Base-by-base conservation (phyloP, 2,329 filamentous ascomycete species). In the Fusarium duplospermum region DNA sequence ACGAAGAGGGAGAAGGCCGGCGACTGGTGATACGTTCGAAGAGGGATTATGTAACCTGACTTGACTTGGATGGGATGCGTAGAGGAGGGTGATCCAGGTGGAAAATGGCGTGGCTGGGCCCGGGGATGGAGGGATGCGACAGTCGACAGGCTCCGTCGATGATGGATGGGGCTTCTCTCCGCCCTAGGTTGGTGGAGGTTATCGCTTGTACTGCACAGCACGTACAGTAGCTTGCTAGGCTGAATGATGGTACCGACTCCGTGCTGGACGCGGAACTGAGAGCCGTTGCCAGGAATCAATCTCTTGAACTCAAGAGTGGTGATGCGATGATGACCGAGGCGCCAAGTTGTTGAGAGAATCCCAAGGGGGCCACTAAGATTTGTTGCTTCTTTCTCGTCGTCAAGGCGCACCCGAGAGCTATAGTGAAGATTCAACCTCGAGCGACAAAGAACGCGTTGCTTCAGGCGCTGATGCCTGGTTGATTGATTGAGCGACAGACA, bases 51-150 rank as follows among this genome's bases (percentile, higher is more conserved):
- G 77, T 79, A 79, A 79, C 77, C 75, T 61, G 62, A 33, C 31
- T 33, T 33, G 31, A n/a, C n/a, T 24, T 24, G 31, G 31, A 33
- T 33, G 31, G 13, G 69, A 42, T 72, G 67, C 60, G 67, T 67
- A 68, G 63, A 66, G 69, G 70, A 78, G 71, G 64, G 71, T 73
- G 71, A 72, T 71, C 61, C 64, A 64, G 69, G 72, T 60, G 72
- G 69, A 78, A 78, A 78, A 78, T 78, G 77, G 77, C 75, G 77
- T 77, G 77, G 77, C 75, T 78, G 76, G 76, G 76, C 67, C 67
- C 70, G 67, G 75, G 70, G 33, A 65, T 52, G 73, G 73, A 66
- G 57, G 47, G 47, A 50, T 50, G 45, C 45, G 45, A 50, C 45
- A 50, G 45, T 50, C 45, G 45, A 50, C 45, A 67, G 31, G 62